These are phyloP conservation scores for Ajuga reptans DNA, from an alignment of 305 asterid genomes.

Conservation along the genomic window DNA sequence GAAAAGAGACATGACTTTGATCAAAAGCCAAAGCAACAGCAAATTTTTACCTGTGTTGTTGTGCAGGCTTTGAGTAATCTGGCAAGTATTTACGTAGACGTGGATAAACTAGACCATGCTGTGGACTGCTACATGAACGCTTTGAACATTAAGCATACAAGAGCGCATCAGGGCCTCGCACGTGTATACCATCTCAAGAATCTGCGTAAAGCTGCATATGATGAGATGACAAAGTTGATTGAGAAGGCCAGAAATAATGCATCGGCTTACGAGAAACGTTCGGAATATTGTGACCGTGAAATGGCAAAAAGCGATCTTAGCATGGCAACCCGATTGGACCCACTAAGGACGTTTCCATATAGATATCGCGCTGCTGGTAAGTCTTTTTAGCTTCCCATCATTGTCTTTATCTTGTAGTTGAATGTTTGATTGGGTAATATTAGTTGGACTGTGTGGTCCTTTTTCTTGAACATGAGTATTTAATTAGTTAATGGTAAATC, in stretches of 20 bases:
- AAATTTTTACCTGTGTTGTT: slow-evolving; percentile 8
- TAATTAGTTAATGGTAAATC: neutral
- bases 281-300: slow-evolving; percentile 83
- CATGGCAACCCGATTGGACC: slow-evolving; percentile 72
- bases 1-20: neutral
- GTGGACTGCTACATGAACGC: slow-evolving; percentile 78
- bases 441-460: neutral
- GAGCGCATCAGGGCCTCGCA: slow-evolving; percentile 89
- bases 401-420: neutral
- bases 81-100: slow-evolving; percentile 69
- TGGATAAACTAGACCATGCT: slow-evolving; percentile 67
- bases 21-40: neutral
- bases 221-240: slow-evolving; percentile 87
- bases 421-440: neutral
- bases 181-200: slow-evolving; percentile 78
- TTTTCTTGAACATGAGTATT: neutral
- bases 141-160: slow-evolving; percentile 68
- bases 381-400: slow-evolving; percentile 15
- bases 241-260: slow-evolving; percentile 76
- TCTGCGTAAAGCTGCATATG: slow-evolving; percentile 72
- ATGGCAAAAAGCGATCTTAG: slow-evolving; percentile 75
- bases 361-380: slow-evolving; percentile 87
- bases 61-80: slow-evolving; percentile 79
- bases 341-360: slow-evolving; percentile 81
- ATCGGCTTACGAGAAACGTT: slow-evolving; percentile 85